Conservation (phyloP, 2,329 filamentous ascomycete species). For the Diplodia scrobiculata region DNA sequence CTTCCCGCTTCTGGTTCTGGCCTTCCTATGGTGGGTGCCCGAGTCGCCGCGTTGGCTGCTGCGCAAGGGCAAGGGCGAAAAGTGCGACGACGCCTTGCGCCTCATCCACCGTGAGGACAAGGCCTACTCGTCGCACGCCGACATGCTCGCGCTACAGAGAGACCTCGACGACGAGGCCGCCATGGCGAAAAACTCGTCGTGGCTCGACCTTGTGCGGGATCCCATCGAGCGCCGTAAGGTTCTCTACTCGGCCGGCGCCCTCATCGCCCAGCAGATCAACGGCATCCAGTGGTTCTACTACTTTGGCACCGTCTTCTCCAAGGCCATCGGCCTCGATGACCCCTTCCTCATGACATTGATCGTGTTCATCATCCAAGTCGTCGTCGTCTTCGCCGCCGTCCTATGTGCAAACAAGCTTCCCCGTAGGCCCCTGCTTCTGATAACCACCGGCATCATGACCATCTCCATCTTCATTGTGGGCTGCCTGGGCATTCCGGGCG, state of each 20-base stretch:
- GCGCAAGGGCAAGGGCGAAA: constrained; percentile 5
- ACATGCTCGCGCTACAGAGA: constrained; percentile 36
- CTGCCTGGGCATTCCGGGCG: constrained; percentile 45
- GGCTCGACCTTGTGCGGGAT: constrained; percentile 48
- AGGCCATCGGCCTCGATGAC: constrained; percentile 48
- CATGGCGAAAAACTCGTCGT: constrained; percentile 41
- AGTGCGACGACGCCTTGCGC: constrained; percentile 39
- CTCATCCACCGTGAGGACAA: constrained; percentile 42
- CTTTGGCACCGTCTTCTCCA: constrained; percentile 50
- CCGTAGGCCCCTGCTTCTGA: constrained; percentile 45
- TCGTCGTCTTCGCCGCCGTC: constrained; percentile 47
- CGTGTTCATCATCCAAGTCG: constrained; percentile 49
- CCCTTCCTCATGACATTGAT: constrained; percentile 50
- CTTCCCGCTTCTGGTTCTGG: constrained; percentile 34
- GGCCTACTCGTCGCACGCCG: constrained; percentile 38
- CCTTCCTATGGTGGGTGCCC: constrained; percentile 32
- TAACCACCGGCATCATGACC: constrained; percentile 47
- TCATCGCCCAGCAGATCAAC: constrained; percentile 55
- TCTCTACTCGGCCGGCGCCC: constrained; percentile 49
- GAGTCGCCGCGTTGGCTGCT: constrained; percentile 35
- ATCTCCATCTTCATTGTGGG: constrained; percentile 49
- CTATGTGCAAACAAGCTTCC: constrained; percentile 48
- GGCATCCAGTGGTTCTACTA: constrained; percentile 54
- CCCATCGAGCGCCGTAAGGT: constrained; percentile 54
- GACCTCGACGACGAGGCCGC: constrained; percentile 35